Evolutionary conservation across 164 flowering plant species (phyloP), one percentile per base, ranked within the genome.

Genomic region (Piper betle): DNA sequence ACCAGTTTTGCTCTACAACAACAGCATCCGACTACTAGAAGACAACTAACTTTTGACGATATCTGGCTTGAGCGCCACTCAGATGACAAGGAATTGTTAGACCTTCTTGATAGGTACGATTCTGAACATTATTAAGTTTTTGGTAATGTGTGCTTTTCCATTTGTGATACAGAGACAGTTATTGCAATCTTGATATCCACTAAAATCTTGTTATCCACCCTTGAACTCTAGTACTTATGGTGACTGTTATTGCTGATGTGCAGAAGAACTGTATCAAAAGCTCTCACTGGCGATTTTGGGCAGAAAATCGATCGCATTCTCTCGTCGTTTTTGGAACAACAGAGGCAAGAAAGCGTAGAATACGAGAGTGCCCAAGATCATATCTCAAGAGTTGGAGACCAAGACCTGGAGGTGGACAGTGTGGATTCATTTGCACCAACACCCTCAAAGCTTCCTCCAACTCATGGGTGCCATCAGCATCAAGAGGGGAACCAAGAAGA

Each of bases 211-310:
- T 25, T 25, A 0, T 25, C 2, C 33, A 25, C 33, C 33, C 33
- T 25, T 25, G 33, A 25, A 25, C 33, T 25, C 33, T 2, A 15
- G 15, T 10, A 46, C 50, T 46, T 12, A 46, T 15, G 15, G 50
- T 15, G 15, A 15, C 50, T 46, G 50, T 10, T 46, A 46, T 46
- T 25, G 15, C 58, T 2, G 59, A 0, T 41, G 10, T 72, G 78
- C 83, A 93, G 98, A 67, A 79, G 78, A 68, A 80, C 75, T 67
- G 98, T 93, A 7, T 83, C 98, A 53, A 74, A 59, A 53, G 78
- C 76, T 60, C 88, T 93, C 53, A 54, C 78, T 5, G 86, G 97
- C 67, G 85, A 71, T 46, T 77, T 84, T 62, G 72, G 87, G 25
- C 76, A 73, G 2, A 76, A 66, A 70, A 93, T 93, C 79, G 94